A percentile compares a stretch with the other conserved stretches of the same genome.
phyloP scores from a whole-genome alignment of 352 stramenopile species.

The Pythium periplocum region DNA sequence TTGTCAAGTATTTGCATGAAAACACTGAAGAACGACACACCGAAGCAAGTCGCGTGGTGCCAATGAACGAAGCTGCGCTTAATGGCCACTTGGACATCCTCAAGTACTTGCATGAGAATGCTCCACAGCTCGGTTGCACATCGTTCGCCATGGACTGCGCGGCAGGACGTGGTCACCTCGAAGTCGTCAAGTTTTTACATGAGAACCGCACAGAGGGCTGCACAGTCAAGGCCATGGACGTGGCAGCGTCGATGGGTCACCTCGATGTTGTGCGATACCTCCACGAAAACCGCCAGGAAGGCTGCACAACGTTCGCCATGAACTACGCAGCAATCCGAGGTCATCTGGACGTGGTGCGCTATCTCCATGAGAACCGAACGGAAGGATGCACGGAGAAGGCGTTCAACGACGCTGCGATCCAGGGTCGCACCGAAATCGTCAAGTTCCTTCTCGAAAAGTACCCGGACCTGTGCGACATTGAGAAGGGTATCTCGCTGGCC shows the following conservation, averaged over 20 bases:
- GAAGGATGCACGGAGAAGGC: slow-evolving; percentile 48
- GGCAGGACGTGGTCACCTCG: slow-evolving; percentile 20
- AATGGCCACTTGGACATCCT: slow-evolving; percentile 31
- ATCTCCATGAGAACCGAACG: slow-evolving; percentile 41
- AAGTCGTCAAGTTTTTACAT: slow-evolving; percentile 31
- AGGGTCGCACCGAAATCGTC: slow-evolving; percentile 37
- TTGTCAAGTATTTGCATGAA: slow-evolving; percentile 47
- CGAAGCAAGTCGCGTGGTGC: slow-evolving; percentile 35
- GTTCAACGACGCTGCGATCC: slow-evolving; percentile 38
- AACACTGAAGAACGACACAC: slow-evolving; percentile 34
- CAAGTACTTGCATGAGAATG: slow-evolving; percentile 28
- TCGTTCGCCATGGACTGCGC: slow-evolving; percentile 28
- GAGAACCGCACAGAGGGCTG: slow-evolving; percentile 29
- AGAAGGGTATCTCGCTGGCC: slow-evolving; percentile 36
- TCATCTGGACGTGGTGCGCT: slow-evolving; percentile 39
- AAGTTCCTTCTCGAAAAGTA: slow-evolving; percentile 31
- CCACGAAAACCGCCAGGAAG: slow-evolving; percentile 24
- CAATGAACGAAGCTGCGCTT: slow-evolving; percentile 33
- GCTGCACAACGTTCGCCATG: slow-evolving; percentile 52
- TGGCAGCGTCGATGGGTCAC: slow-evolving; percentile 23
- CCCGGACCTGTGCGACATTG: slow-evolving; percentile 26
- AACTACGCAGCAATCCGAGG: slow-evolving; percentile 39
- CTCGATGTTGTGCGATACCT: slow-evolving; percentile 27
- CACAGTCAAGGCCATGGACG: slow-evolving; percentile 23
- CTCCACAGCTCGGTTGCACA: slow-evolving; percentile 18